Evolutionary conservation across 805 yeast species (phyloP).

Genomic region (Metschnikowia amazonensis): DNA sequence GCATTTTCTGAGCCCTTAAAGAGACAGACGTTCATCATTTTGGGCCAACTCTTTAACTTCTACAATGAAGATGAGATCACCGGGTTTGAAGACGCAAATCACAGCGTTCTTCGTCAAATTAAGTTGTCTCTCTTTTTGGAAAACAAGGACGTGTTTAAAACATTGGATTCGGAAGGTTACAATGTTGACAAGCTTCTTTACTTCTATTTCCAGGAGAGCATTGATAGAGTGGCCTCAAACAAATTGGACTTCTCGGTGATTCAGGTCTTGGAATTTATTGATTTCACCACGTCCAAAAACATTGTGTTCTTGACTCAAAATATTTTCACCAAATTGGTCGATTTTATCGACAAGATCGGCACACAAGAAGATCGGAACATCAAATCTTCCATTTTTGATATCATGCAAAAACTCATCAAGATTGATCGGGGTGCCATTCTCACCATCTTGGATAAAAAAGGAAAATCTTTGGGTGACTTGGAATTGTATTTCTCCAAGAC

Average conservation of each 20-base stretch:
- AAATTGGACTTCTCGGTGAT: conserved; percentile 16
- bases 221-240: conserved; percentile 19
- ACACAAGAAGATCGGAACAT: conserved; percentile 9
- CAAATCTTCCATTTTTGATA: not conserved
- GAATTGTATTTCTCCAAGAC: conserved; percentile 67
- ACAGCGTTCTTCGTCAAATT: conserved; percentile 18
- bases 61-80: conserved; percentile 17
- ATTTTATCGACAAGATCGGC: conserved; percentile 16
- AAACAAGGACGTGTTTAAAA: conserved; percentile 8
- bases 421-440: conserved; percentile 21
- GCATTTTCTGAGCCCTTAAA: conserved; percentile 20
- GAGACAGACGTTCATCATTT: conserved; percentile 36
- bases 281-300: conserved; percentile 10
- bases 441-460: conserved; percentile 17
- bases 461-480: conserved; percentile 29
- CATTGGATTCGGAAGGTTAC: conserved; percentile 25
- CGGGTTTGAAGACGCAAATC: not conserved
- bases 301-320: conserved; percentile 17
- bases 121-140: conserved; percentile 7
- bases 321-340: conserved; percentile 14
- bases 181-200: conserved; percentile 30
- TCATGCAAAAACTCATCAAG: conserved; percentile 23
- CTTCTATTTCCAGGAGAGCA: conserved; percentile 25
- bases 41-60: conserved; percentile 40
- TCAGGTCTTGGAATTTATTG: conserved; percentile 23